Conservation (phyloP, 2,329 filamentous ascomycete genomes). For the Thielaviopsis euricoi region DNA sequence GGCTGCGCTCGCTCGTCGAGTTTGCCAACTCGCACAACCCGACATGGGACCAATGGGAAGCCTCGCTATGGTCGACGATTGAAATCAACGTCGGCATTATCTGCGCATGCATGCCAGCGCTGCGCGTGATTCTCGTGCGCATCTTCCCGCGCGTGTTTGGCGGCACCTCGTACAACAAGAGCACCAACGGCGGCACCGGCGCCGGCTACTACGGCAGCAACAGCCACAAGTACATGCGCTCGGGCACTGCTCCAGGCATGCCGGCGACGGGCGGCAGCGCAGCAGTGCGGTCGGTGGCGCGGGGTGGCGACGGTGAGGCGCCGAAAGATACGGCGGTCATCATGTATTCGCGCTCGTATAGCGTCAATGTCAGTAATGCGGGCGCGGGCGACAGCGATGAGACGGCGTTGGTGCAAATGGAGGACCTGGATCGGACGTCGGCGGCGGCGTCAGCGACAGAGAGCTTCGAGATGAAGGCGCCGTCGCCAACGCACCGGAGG, state of each 20-base stretch:
- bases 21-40: constrained; percentile 18
- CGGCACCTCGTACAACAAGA: constrained; percentile 15
- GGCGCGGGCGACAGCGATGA: constrained; percentile 2
- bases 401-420: constrained; percentile 7
- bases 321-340: background rate
- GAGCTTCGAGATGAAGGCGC: constrained; percentile 5
- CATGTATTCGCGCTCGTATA: constrained; percentile 4
- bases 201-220: constrained; percentile 16
- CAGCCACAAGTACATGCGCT: constrained; percentile 9
- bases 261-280: background rate
- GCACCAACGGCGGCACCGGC: constrained; percentile 6
- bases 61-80: constrained; percentile 18
- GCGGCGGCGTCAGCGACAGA: background rate
- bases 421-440: constrained; percentile 4
- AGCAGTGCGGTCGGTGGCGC: background rate
- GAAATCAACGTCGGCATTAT: constrained; percentile 21
- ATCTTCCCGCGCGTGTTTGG: constrained; percentile 19
- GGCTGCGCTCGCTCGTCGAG: constrained; percentile 16
- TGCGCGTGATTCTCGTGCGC: constrained; percentile 17
- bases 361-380: constrained; percentile 7
- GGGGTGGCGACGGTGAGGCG: background rate
- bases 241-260: background rate
- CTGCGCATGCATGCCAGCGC: constrained; percentile 19
- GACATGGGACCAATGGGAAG: constrained; percentile 17
- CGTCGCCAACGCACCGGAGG: background rate